Base-by-base conservation (phyloP, 495 filamentous ascomycete genomes). In the Schizothecium vesticola region DNA sequence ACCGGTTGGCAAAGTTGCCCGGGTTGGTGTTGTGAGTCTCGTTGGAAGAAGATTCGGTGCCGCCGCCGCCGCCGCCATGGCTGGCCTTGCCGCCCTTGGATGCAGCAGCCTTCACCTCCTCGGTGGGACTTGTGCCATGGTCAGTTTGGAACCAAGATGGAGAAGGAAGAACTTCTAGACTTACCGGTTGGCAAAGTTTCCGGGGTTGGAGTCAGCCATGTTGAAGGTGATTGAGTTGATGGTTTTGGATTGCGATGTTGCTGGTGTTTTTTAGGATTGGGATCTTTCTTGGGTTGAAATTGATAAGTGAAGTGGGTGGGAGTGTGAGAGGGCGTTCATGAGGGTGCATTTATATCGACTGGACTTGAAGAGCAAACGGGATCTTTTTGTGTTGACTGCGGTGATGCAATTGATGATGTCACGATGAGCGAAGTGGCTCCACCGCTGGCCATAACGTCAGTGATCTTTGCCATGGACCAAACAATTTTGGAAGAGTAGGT, bases 1-100 rank as follows among this genome's bases (percentile, higher is more conserved):
- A 75, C 68, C 85, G 84, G 78, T 89, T 89, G 79, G 86, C 83
- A 76, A 90, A 89, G 75, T 89, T 88, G 23, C 82, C 82, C 56
- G 86, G 86, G 70, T 90, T 90, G 36, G 76, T 77, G 71, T 88
- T 83, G 31, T 57, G 31, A 22, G 43, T 51, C 5, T 8, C 43
- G 16, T 6, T 19, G 33, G 33, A 43, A 0, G 43, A 51, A 13
- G 43, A n/a, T 19, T 51, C 43, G 6, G 43, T 51, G 36, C 29
- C 62, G 23, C 28, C 29, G 21, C 71, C 29, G 21, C 71, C 69
- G 19, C 68, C 69, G 21, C 63, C 64, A 59, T 75, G 71, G 59
- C 80, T 79, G 33, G 79, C 75, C 62, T 84, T 80, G 21, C 82
- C 85, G 3, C 84, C 85, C 71, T 86, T 86, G 10, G 76, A 75